Base-by-base conservation (phyloP, 148 eudicot genomes). In the Tetragonia tetragonoides region DNA sequence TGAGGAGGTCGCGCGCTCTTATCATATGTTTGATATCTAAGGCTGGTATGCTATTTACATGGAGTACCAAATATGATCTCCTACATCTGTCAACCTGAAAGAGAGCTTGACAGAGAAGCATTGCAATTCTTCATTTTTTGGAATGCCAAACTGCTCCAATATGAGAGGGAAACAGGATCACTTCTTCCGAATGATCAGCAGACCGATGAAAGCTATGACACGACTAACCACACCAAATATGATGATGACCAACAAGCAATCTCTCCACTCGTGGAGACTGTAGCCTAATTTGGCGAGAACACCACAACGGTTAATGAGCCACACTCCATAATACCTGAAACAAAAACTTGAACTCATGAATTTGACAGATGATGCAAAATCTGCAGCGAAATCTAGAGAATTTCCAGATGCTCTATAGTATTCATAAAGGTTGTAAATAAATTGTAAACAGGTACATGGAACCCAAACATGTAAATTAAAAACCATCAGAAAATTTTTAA, bases 301-400 rank as follows among this genome's bases (percentile, higher is more conserved):
- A 10, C 85, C 88, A 69, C 93, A 90, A 16, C 93, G 91, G 41
- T 88, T 90, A 54, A 90, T 88, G 10, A 90, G 83, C 93, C 93
- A 90, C 20, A 88, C 93, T 79, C 93, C 93, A 23, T 83, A 80
- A 73, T 88, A 90, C 85, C 93, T 90, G 89, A 42, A 66, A 44
- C 18, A 59, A 16, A 28, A 21, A 53, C 34, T 66, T 28, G 28
- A 66, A 10, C 8, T 73, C 16, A 62, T 7, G 38, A 11, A 66
- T 47, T 15, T 4, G 24, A n/a, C 16, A 46, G 62, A 64, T 18
- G 34, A 44, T 3, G 23, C 38, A 59, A 5, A 80, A 14, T 23
- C 54, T 68, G 64, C 12, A 7, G n/a, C 11, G 51, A 17, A 17
- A 51, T 59, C 15, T 6, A 42, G 6, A 7, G 9, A 8, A 14